Base-by-base conservation (phyloP, 2,329 filamentous ascomycete species). In the Epichloe sp. region DNA sequence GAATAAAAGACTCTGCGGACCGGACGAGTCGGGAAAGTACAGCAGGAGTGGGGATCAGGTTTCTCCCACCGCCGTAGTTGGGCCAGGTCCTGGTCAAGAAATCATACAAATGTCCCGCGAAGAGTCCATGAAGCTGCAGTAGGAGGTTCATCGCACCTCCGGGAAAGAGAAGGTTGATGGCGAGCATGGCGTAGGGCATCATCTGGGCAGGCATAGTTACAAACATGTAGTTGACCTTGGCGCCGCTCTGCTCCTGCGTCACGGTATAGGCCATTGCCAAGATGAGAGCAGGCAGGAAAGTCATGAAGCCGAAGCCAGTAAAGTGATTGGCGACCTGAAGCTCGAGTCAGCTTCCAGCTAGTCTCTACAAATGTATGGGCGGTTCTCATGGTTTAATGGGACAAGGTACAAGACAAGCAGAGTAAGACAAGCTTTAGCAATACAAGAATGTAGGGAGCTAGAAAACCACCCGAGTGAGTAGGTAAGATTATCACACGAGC, bases 71-170 rank as follows among this genome's bases (percentile, higher is more conserved):
- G 35, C 89, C 91, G 63, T 93, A 93, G 51, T 86, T 81, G 5
- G 93, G 93, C 75, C 89, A 97, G 42, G 96, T 76, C 47, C 87
- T 79, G 2, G 86, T 88, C 47, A 96, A 67, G 63, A 97, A 98
- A 64, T 97, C 87, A 68, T 88, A 95, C 19, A 93, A 62, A 65
- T 98, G 93, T 4, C 90, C 90, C 12, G 90, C 87, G 43, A 95
- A 57, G 11, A 98, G 74, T n/a, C 93, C 93, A 36, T 80, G 86
- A 4, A 80, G 66, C 62, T 94, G 82, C 4, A 82, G 61, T 51
- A 86, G 63, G 11, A 86, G 76, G 17, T 68, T 69, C 3, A 66
- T 58, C 37, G 75, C 74, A 11, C 83, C 83, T 5, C 69, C 74
- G 0, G 60, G 63, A 63, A 86, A 79, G 49, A 97, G 71, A 21